A percentile compares a stretch with the other conserved stretches of the same genome.
Evolutionary conservation across 306 rosid species (phyloP).

Genomic region (Carpinus fangiana): DNA sequence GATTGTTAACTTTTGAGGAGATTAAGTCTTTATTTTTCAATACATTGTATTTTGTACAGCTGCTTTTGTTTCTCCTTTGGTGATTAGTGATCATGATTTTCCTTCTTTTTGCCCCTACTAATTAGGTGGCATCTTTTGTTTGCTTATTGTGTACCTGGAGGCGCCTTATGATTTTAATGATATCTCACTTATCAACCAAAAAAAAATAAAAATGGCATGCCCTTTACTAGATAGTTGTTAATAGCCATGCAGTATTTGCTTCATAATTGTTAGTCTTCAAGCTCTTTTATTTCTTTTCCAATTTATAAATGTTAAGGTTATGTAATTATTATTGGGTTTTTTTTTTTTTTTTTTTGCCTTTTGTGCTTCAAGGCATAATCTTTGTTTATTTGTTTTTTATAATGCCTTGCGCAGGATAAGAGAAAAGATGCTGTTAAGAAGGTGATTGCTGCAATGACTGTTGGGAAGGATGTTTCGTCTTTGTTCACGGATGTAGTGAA

Average conservation of each 20-base stretch:
- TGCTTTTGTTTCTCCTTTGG: too few species aligned
- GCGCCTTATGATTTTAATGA: too few species aligned
- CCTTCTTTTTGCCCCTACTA: too few species aligned
- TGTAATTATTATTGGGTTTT: not conserved
- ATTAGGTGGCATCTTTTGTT: too few species aligned
- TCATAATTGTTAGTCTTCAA: not conserved
- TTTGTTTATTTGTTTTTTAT: constrained; percentile 7
- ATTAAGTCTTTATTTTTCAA: too few species aligned
- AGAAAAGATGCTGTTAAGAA: constrained; percentile 99
- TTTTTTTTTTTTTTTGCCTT: not conserved
- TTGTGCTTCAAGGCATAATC: not conserved
- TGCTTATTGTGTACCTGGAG: too few species aligned
- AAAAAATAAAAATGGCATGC: not conserved
- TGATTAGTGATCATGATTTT: too few species aligned
- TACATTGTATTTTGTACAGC: too few species aligned
- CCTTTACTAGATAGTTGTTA: not conserved
- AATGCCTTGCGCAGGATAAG: constrained; percentile 61
- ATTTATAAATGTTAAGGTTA: not conserved
- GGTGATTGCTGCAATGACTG: constrained; percentile 99
- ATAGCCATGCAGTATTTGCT: not conserved
- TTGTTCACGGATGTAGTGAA: constrained; percentile 96
- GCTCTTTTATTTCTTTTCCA: too few species aligned
- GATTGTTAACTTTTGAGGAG: too few species aligned
- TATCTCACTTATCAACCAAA: too few species aligned
- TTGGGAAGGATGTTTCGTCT: constrained; percentile 97